Conservation (phyloP, 352 stramenopile species). For the Pythium scleroteichum region DNA sequence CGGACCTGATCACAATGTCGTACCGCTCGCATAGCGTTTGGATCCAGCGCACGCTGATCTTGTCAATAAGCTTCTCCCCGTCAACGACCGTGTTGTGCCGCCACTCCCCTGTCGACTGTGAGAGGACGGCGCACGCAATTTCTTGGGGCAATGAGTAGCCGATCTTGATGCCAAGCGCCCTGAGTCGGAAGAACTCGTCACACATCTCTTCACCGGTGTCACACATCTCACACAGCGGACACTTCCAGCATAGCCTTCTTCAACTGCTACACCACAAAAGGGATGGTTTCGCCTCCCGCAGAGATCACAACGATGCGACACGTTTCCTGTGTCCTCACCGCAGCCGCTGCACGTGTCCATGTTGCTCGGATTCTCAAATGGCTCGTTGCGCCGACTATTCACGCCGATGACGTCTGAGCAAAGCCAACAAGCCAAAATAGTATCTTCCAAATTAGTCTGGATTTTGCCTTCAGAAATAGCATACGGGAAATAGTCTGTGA, state of each 20-base stretch:
- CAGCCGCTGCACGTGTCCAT: conserved; percentile 11
- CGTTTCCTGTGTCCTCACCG: background rate
- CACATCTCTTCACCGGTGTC: background rate
- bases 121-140: background rate
- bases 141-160: background rate
- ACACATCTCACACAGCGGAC: conserved; percentile 2
- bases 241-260: background rate
- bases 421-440: too few species aligned
- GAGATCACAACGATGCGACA: conserved; percentile 1
- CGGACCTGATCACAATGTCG: background rate
- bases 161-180: conserved; percentile 1
- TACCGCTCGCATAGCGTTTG: background rate
- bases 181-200: background rate
- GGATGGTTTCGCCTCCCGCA: conserved; percentile 6
- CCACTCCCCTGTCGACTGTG: background rate
- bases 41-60: conserved; percentile 1
- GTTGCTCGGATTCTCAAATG: too few species aligned
- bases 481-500: conserved; percentile 10
- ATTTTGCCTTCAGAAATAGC: background rate
- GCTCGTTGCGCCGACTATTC: too few species aligned
- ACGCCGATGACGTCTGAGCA: too few species aligned
- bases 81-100: too few species aligned
- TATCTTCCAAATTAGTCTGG: background rate
- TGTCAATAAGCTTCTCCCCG: background rate
- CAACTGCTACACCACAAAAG: conserved; percentile 6